Conservation (phyloP, 176 grass and related monocot species). For the Carex kokanica region DNA sequence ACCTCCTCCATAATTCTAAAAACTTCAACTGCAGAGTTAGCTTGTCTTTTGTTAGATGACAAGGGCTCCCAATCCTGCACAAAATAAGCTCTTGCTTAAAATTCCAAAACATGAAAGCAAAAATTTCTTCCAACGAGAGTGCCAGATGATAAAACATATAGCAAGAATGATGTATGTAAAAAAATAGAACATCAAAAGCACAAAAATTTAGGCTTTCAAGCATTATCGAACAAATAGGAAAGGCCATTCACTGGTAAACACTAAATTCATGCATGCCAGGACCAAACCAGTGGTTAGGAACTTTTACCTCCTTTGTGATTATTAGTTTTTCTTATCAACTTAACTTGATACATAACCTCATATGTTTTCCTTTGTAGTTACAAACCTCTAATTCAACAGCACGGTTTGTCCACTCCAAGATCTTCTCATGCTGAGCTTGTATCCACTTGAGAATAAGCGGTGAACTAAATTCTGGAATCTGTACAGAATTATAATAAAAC, state of each 20-base stretch:
- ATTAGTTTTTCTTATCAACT: not conserved
- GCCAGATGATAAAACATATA: not conserved
- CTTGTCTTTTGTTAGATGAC: conserved; percentile 60
- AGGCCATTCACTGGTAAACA: not conserved
- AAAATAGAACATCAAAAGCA: not conserved
- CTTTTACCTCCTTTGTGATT: not conserved
- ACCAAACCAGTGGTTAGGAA: not conserved
- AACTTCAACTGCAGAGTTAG: conserved; percentile 77
- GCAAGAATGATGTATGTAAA: not conserved
- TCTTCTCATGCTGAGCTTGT: conserved; percentile 77
- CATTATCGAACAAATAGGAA: conserved; percentile 8
- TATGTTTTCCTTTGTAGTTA: conserved; percentile 27
- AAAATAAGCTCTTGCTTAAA: conserved; percentile 15
- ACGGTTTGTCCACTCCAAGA: conserved; percentile 87
- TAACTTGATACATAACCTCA: not conserved
- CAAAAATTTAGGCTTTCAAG: not conserved
- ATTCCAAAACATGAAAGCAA: conserved; percentile 2
- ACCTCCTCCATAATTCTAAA: conserved; percentile 95
- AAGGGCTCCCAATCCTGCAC: conserved; percentile 71
- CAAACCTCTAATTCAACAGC: conserved; percentile 73
- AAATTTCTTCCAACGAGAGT: not conserved
- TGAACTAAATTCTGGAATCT: conserved; percentile 49
- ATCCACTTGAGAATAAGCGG: conserved; percentile 89
- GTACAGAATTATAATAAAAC: not conserved
- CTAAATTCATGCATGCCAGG: not conserved